These are phyloP conservation scores for Fusarium heterosporum DNA, from an alignment of 2,329 filamentous ascomycete species.

Conservation along the genomic window DNA sequence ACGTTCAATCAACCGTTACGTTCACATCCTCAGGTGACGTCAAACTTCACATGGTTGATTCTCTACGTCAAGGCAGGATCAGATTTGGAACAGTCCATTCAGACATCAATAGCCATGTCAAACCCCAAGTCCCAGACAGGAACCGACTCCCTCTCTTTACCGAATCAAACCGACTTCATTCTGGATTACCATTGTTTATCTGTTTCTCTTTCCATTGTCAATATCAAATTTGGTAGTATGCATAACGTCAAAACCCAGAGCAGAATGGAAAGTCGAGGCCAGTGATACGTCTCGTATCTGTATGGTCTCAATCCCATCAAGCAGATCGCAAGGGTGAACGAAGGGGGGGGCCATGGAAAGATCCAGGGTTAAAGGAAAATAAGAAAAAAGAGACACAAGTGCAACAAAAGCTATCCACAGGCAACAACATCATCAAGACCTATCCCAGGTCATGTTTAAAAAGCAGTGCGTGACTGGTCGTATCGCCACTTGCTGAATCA, in stretches of 20 bases:
- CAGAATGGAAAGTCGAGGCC: slow-evolving; percentile 32
- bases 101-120: not conserved
- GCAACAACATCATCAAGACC: slow-evolving; percentile 48
- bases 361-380: slow-evolving; percentile 21
- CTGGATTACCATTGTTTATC: slow-evolving; percentile 30
- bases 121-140: not conserved
- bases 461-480: slow-evolving; percentile 50
- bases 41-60: not conserved
- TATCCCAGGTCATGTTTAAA: slow-evolving; percentile 44
- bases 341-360: slow-evolving; percentile 4
- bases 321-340: slow-evolving; percentile 38
- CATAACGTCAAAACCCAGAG: slow-evolving; percentile 27
- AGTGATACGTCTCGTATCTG: slow-evolving; percentile 38
- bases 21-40: not conserved
- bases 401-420: slow-evolving; percentile 45
- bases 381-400: slow-evolving; percentile 27
- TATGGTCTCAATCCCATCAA: slow-evolving; percentile 41
- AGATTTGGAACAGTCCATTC: not conserved
- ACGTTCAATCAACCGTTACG: not conserved
- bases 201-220: slow-evolving; percentile 12
- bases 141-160: slow-evolving; percentile 9
- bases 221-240: slow-evolving; percentile 28
- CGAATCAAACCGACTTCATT: slow-evolving; percentile 38
- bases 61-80: not conserved
- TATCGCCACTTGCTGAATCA: slow-evolving; percentile 50